Conservation (phyloP, 2,329 filamentous ascomycete genomes). For the Fusarium subtropicale region DNA sequence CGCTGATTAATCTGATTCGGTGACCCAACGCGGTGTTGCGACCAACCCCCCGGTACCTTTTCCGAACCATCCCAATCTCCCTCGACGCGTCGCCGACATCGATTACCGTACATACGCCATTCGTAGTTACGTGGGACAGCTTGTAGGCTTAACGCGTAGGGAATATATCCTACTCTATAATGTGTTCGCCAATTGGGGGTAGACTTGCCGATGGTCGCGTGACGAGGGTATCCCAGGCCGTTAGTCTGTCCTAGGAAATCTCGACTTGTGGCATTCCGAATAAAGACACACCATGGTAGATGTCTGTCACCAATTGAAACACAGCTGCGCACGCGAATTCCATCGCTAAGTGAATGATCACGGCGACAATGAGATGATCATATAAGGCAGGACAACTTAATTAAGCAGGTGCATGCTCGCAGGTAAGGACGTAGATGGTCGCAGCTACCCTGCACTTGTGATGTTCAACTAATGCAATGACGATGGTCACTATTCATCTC, state of each 20-base stretch:
- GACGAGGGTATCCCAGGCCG: background rate
- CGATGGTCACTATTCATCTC: background rate
- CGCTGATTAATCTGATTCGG: background rate
- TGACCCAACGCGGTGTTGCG: background rate
- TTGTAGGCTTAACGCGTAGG: too few relatives aligned
- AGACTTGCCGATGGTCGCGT: background rate
- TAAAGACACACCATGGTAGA: background rate
- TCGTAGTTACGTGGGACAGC: background rate
- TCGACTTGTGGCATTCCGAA: background rate
- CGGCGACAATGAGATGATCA: too few relatives aligned
- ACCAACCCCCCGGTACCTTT: background rate
- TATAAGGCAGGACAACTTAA: background rate
- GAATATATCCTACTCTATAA: too few relatives aligned
- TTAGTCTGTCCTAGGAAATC: background rate
- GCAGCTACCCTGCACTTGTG: background rate
- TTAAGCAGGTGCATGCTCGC: background rate
- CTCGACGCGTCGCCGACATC: background rate
- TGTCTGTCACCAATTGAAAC: background rate
- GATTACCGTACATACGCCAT: background rate
- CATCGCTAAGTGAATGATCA: background rate
- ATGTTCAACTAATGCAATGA: background rate
- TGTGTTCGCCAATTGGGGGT: background rate
- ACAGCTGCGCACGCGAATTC: background rate
- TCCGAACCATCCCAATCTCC: background rate
- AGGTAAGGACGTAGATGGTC: background rate